Conservation (phyloP, 768 basidiomycete genomes). For the Ephemerocybe angulata region DNA sequence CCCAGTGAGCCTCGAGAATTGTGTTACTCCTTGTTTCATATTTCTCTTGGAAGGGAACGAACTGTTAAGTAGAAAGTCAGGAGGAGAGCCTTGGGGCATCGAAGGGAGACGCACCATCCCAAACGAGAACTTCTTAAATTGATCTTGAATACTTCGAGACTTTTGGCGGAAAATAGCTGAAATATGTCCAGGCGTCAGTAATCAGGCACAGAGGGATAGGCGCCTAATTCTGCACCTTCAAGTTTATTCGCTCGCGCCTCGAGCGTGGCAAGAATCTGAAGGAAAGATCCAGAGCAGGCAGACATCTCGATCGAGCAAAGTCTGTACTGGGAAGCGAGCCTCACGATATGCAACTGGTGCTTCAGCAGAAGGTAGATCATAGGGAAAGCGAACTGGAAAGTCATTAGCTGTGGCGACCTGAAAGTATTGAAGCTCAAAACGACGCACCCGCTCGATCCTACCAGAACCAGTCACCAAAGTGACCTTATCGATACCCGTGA, state of each 20-base stretch:
- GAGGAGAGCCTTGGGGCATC: too few relatives aligned
- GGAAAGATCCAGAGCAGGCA: background rate
- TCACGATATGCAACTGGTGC: constrained; percentile 16
- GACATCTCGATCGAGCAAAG: background rate
- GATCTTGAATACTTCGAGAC: background rate
- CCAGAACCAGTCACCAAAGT: constrained; percentile 14
- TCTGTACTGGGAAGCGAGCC: background rate
- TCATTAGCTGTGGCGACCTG: background rate
- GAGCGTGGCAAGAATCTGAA: background rate
- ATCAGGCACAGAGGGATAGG: background rate
- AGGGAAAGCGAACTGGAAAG: constrained; percentile 18
- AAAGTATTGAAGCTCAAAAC: background rate
- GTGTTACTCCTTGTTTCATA: too few relatives aligned
- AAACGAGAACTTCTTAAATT: background rate
- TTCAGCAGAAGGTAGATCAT: constrained; percentile 17
- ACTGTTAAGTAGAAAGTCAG: too few relatives aligned
- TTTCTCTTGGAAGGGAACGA: too few relatives aligned
- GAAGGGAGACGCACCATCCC: background rate
- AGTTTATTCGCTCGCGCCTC: background rate
- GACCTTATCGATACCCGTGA: constrained; percentile 17
- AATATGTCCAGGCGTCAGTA: background rate
- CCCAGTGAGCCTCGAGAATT: too few relatives aligned
- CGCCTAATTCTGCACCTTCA: background rate
- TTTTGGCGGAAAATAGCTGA: background rate
- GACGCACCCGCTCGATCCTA: constrained; percentile 18